Percentiles rank a stretch among this genome's conserved stretches.
phyloP scores from a whole-genome alignment of 2,329 filamentous ascomycete genomes.

The Botrytis byssoidea region DNA sequence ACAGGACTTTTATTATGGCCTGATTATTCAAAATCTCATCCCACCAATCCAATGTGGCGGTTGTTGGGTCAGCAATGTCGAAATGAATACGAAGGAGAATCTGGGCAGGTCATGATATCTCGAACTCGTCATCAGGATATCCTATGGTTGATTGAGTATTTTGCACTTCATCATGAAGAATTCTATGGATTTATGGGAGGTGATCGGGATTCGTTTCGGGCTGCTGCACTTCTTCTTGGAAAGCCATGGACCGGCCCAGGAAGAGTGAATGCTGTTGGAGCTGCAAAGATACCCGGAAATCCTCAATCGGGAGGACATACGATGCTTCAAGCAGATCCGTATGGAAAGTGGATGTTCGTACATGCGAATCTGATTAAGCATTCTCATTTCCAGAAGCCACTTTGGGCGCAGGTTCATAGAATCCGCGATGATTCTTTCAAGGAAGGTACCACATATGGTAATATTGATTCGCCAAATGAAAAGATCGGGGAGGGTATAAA shows the following conservation, averaged over 20 bases:
- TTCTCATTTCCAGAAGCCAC: slow-evolving; percentile 20
- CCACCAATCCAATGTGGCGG: slow-evolving; percentile 29
- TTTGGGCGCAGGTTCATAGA: slow-evolving; percentile 27
- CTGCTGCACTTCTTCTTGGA: slow-evolving; percentile 24
- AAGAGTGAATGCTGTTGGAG: slow-evolving; percentile 24
- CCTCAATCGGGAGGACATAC: slow-evolving; percentile 27
- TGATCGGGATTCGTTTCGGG: slow-evolving; percentile 28
- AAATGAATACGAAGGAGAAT: slow-evolving; percentile 29
- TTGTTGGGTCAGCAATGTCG: slow-evolving; percentile 24
- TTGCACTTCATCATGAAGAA: slow-evolving; percentile 25
- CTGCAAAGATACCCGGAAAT: neutral
- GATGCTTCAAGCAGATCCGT: slow-evolving; percentile 28
- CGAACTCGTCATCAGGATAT: slow-evolving; percentile 26
- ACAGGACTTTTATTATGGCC: slow-evolving; percentile 29
- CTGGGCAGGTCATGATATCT: slow-evolving; percentile 28
- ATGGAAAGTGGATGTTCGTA: slow-evolving; percentile 30
- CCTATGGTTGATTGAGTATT: slow-evolving; percentile 30
- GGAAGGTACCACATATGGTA: slow-evolving; percentile 26
- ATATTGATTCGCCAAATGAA: slow-evolving; percentile 27
- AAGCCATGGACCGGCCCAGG: slow-evolving; percentile 27
- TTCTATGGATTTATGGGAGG: slow-evolving; percentile 31
- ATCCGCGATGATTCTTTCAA: slow-evolving; percentile 24
- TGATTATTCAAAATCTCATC: slow-evolving; percentile 28
- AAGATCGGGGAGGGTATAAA: slow-evolving; percentile 26
- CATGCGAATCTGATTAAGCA: slow-evolving; percentile 32